Evolutionary conservation across 2,329 filamentous ascomycete species (phyloP).

Genomic region (Verticillium longisporum): DNA sequence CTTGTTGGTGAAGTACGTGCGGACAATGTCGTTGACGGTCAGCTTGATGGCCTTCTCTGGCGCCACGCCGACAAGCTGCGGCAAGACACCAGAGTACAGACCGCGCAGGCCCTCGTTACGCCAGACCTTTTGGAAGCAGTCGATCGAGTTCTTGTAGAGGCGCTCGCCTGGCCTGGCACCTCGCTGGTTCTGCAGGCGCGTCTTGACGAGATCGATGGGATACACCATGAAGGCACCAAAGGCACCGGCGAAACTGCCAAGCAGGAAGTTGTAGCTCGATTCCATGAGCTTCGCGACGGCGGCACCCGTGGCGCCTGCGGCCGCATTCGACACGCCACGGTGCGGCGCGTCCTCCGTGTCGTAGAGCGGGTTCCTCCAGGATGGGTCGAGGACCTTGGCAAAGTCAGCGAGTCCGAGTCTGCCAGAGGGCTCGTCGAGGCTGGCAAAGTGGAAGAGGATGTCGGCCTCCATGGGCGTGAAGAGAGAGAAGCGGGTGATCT

Average conservation of each 20-base stretch:
- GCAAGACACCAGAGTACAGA: slow-evolving; percentile 88
- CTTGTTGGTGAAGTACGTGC: slow-evolving; percentile 67
- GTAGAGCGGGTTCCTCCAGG: slow-evolving; percentile 66
- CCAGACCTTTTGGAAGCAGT: slow-evolving; percentile 90
- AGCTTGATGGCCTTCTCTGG: slow-evolving; percentile 99
- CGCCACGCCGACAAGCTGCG: slow-evolving; percentile 95
- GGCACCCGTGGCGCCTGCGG: slow-evolving; percentile 30
- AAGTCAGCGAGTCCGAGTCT: slow-evolving; percentile 79
- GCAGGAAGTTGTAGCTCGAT: slow-evolving; percentile 81
- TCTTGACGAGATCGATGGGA: slow-evolving; percentile 97
- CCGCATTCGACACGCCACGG: slow-evolving; percentile 31
- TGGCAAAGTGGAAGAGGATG: slow-evolving; percentile 97
- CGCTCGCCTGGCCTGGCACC: slow-evolving; percentile 73
- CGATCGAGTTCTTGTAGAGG: slow-evolving; percentile 94
- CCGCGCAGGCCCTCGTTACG: slow-evolving; percentile 86
- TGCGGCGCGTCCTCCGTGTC: slow-evolving; percentile 37
- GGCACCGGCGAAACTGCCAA: slow-evolving; percentile 86
- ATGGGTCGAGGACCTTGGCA: slow-evolving; percentile 87
- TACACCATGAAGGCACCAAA: slow-evolving; percentile 99
- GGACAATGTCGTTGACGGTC: slow-evolving; percentile 92
- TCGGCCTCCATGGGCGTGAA: slow-evolving; percentile 99
- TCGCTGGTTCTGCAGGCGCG: slow-evolving; percentile 95
- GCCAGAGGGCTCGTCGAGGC: slow-evolving; percentile 82
- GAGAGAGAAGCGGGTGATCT: slow-evolving; percentile 85
- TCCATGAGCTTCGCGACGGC: slow-evolving; percentile 61